Conservation (phyloP, 352 stramenopile species). For the Globisporangium perplexum region DNA sequence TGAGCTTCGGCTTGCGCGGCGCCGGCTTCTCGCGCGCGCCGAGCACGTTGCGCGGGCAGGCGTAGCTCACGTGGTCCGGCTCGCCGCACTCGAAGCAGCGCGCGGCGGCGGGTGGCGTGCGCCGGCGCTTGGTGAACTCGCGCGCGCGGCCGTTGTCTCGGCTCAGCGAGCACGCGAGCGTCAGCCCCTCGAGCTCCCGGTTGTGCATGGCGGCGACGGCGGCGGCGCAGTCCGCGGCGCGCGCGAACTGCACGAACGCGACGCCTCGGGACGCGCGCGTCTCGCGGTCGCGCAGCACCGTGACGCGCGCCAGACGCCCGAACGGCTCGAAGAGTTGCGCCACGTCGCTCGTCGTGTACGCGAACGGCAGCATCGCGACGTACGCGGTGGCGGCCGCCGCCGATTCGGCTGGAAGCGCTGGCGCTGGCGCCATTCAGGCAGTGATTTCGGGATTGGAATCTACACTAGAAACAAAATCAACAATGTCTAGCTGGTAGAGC, state of each 20-base stretch:
- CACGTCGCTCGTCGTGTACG: conserved; percentile 85
- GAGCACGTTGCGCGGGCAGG: conserved; percentile 80
- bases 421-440: too few relatives aligned
- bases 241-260: conserved; percentile 83
- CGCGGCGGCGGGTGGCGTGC: conserved; percentile 51
- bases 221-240: conserved; percentile 44
- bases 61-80: conserved; percentile 75
- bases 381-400: conserved; percentile 50
- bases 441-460: too few relatives aligned
- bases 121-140: conserved; percentile 72
- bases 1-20: conserved; percentile 35
- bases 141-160: conserved; percentile 74
- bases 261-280: conserved; percentile 72
- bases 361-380: conserved; percentile 86
- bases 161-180: conserved; percentile 53
- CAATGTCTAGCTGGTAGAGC: too few relatives aligned
- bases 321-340: conserved; percentile 79
- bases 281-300: conserved; percentile 69
- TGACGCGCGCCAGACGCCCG: conserved; percentile 67
- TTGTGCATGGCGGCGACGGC: conserved; percentile 60
- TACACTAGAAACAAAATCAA: too few relatives aligned
- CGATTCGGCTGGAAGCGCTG: background rate
- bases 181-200: conserved; percentile 51
- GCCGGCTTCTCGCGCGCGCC: conserved; percentile 57
- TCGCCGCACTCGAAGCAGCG: conserved; percentile 85